These are phyloP conservation scores for Lotmaria passim DNA, from an alignment of 208 protist species.

Conservation along the genomic window DNA sequence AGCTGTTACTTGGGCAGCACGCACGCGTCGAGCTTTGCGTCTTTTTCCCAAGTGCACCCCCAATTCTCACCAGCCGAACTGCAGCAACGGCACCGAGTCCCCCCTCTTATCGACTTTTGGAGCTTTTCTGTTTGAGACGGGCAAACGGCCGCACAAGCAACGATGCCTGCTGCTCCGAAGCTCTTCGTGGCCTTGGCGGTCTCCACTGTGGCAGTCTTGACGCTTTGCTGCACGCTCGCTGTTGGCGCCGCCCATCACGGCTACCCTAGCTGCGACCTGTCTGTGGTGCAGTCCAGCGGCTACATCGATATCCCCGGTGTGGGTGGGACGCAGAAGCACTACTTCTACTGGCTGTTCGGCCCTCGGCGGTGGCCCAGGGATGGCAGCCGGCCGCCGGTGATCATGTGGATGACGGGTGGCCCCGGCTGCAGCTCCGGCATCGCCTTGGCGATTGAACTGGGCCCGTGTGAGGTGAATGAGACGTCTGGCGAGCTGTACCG, in stretches of 20 bases:
- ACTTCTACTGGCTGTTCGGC: slow-evolving; percentile 94
- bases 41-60: no score
- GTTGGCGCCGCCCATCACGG: background rate
- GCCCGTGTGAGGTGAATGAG: slow-evolving; percentile 79
- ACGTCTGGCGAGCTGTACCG: slow-evolving; percentile 39
- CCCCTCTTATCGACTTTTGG: no score
- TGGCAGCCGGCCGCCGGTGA: slow-evolving; percentile 55
- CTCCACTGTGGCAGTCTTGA: no score
- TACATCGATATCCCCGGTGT: slow-evolving; percentile 74
- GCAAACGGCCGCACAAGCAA: no score
- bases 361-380: slow-evolving; percentile 47
- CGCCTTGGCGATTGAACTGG: slow-evolving; percentile 77
- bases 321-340: slow-evolving; percentile 49
- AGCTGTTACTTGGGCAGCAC: no score
- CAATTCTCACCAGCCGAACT: no score
- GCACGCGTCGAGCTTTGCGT: no score
- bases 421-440: slow-evolving; percentile 87
- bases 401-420: slow-evolving; percentile 94
- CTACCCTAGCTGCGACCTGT: slow-evolving; percentile 37
- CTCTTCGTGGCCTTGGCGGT: no score
- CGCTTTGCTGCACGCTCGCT: background rate
- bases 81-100: no score
- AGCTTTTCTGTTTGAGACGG: no score
- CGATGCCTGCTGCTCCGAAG: no score
- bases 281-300: slow-evolving; percentile 72